A percentile compares a stretch with the other conserved stretches of the same genome.
phyloP scores from a whole-genome alignment of 2,329 filamentous ascomycete genomes.

The Trematosphaeria pertusa region DNA sequence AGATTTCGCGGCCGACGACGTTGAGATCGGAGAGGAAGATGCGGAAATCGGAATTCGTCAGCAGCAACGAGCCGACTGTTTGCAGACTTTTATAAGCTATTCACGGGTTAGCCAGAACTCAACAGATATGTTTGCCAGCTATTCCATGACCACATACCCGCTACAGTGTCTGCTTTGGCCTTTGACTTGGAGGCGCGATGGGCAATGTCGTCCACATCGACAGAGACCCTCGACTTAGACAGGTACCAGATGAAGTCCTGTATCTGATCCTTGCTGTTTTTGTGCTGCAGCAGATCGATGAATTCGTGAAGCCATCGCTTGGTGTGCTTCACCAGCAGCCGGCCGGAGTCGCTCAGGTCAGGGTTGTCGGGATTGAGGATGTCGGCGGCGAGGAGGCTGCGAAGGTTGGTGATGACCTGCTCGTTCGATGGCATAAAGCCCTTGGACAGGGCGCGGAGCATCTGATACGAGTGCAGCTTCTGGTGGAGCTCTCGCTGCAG shows the following conservation, averaged over 20 bases:
- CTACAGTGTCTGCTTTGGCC: constrained; percentile 73
- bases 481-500: constrained; percentile 80
- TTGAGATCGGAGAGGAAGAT: constrained; percentile 82
- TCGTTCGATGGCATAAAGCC: constrained; percentile 94
- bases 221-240: constrained; percentile 71
- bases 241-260: constrained; percentile 93
- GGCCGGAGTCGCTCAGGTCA: constrained; percentile 79
- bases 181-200: constrained; percentile 67
- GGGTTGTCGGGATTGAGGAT: constrained; percentile 77
- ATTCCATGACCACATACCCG: too few species aligned
- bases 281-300: constrained; percentile 80
- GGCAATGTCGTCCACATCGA: constrained; percentile 71
- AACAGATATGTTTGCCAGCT: too few species aligned
- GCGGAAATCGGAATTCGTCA: constrained; percentile 91
- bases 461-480: constrained; percentile 93
- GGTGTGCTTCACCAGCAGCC: constrained; percentile 72
- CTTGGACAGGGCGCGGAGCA: constrained; percentile 79
- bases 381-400: constrained; percentile 78
- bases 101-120: constrained; percentile 23
- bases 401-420: constrained; percentile 79
- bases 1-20: constrained; percentile 80
- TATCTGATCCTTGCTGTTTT: constrained; percentile 84
- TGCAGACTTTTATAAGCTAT: constrained; percentile 80
- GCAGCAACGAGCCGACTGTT: constrained; percentile 81
- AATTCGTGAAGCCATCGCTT: constrained; percentile 79